Evolutionary conservation across 768 basidiomycete genomes (phyloP), one percentile per base, ranked within the genome.

Genomic region (Amanita subjunquillea): DNA sequence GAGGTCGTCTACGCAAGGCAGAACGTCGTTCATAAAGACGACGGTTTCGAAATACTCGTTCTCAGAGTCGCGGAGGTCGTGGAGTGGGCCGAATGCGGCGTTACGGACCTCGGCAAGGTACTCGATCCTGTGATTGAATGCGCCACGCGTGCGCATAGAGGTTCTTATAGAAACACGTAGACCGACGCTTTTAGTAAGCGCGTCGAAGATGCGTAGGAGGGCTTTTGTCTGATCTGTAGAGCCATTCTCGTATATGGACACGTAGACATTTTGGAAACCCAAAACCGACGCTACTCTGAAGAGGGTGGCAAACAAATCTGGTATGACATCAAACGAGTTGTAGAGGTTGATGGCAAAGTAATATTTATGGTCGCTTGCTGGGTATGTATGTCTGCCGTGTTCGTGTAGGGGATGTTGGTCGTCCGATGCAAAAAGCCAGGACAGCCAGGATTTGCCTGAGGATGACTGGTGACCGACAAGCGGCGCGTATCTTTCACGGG

Each of bases 41-140:
- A 99, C 89, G 36, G 86, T 82, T 71, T 99, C 95, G 59, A 98
- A 99, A 60, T 90, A 85, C 69, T 98, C 95, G 64, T 87, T 87
- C 64, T 93, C 84, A 23, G 85, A 72, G 64, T 96, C 94, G 38
- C 96, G 78, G 36, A 96, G 78, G 62, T 98, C 96, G 69, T 95
- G 88, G 22, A 98, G 73, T 1, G 96, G 96, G 2, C 89, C 92
- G 65, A 99, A 89, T 12, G 96, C 96, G 25, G 91, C 86, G 66
- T 99, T 98, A 55, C 96, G 88, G n/a, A 99, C 95, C 64, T 99
- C 95, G n/a, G 96, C 96, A 49, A 99, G 85, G 71, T 99, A 99
- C 69, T 99, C 96, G 74, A 99, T 99, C 50, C 96, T 94, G 67
- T 99, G 96, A 68, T 95, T 95, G 76, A 98, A 98, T 7, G 88